Evolutionary conservation across 306 rosid species (phyloP).

Genomic region (Cicer bijugum): DNA sequence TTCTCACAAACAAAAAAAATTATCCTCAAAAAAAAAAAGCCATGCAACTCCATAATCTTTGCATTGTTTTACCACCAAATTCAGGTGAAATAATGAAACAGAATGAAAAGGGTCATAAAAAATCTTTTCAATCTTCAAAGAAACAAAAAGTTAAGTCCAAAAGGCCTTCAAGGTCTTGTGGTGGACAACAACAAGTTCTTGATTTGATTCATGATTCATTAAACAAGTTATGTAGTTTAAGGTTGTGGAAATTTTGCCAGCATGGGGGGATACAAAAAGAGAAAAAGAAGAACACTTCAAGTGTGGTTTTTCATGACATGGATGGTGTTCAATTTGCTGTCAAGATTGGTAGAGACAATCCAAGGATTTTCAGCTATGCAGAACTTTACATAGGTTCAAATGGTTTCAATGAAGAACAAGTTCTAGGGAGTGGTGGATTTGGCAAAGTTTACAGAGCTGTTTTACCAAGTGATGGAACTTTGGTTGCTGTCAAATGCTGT

Average conservation of each 20-base stretch:
- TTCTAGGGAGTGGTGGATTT: conserved; percentile 92
- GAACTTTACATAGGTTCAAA: conserved; percentile 88
- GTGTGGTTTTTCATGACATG: conserved; percentile 65
- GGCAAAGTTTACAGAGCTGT: conserved; percentile 79
- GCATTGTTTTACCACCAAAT: conserved; percentile 67
- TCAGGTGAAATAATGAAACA: conserved; percentile 49
- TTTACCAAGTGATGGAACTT: conserved; percentile 91
- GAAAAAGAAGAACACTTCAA: conserved; percentile 44
- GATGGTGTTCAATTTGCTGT: conserved; percentile 75
- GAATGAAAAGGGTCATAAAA: conserved; percentile 45
- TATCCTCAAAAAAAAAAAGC: conserved; percentile 9
- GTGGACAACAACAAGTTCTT: conserved; percentile 60
- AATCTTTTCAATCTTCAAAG: conserved; percentile 42
- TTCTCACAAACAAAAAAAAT: background rate
- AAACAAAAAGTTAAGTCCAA: conserved; percentile 39
- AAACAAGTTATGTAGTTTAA: conserved; percentile 46
- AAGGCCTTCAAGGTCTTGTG: conserved; percentile 48
- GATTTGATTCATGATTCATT: conserved; percentile 55
- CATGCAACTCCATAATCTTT: conserved; percentile 63
- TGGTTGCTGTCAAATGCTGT: conserved; percentile 92
- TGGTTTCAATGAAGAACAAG: conserved; percentile 73
- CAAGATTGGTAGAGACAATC: conserved; percentile 73
- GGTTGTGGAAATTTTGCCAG: conserved; percentile 46
- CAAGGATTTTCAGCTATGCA: conserved; percentile 84
- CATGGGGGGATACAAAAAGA: conserved; percentile 26